Percentiles rank a stretch among this genome's conserved stretches.
phyloP scores from a whole-genome alignment of 768 basidiomycete genomes.

The Russula lepida region DNA sequence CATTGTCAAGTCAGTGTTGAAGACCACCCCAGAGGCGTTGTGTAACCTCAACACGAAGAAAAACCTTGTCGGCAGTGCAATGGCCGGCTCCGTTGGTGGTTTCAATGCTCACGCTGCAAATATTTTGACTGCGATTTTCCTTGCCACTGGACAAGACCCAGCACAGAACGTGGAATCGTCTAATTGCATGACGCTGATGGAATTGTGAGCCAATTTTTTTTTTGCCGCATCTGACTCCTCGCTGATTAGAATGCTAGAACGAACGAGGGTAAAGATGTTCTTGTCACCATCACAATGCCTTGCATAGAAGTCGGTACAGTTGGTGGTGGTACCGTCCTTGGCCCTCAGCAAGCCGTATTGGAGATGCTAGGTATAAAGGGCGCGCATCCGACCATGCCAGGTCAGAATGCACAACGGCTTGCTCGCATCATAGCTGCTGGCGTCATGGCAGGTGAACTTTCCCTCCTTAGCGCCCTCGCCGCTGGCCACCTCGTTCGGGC shows the following conservation, averaged over 20 bases:
- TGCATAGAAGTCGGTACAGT: slow-evolving; percentile 98
- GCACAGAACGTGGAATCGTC: slow-evolving; percentile 99
- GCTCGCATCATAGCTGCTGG: slow-evolving; percentile 85
- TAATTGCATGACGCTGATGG: slow-evolving; percentile 98
- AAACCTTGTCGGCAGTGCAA: slow-evolving; percentile 93
- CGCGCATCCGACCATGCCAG: slow-evolving; percentile 79
- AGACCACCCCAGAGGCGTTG: slow-evolving; percentile 86
- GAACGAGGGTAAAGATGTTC: slow-evolving; percentile 82
- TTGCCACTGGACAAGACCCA: slow-evolving; percentile 97
- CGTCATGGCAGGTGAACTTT: slow-evolving; percentile 97
- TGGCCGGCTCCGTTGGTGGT: slow-evolving; percentile 97
- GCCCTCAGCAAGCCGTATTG: slow-evolving; percentile 82
- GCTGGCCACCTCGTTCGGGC: slow-evolving; percentile 93
- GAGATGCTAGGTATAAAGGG: slow-evolving; percentile 92
- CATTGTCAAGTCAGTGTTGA: slow-evolving; percentile 82
- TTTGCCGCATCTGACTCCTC: slow-evolving; percentile 10
- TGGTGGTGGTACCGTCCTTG: slow-evolving; percentile 90
- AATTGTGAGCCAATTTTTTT: slow-evolving; percentile 58
- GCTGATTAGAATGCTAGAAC: slow-evolving; percentile 39
- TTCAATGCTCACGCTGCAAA: slow-evolving; percentile 99
- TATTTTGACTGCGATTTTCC: slow-evolving; percentile 89
- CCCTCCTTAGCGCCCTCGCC: slow-evolving; percentile 84
- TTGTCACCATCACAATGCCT: slow-evolving; percentile 96
- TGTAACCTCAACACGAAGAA: slow-evolving; percentile 94
- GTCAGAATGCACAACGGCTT: slow-evolving; percentile 81